These are phyloP conservation scores for Cytospora mali DNA, from an alignment of 2,329 filamentous ascomycete species.

Conservation along the genomic window DNA sequence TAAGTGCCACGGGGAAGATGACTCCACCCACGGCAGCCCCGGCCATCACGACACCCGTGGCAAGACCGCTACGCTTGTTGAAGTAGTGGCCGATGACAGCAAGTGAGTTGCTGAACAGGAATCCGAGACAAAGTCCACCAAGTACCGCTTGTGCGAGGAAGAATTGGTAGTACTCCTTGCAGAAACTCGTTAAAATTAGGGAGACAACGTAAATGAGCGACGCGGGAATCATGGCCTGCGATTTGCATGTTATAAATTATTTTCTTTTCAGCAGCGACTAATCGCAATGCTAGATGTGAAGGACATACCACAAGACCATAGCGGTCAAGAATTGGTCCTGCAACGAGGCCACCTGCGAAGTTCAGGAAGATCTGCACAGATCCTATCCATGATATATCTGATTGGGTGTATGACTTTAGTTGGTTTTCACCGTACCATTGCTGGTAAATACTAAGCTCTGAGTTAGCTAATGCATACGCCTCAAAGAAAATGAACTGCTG, in stretches of 20 bases:
- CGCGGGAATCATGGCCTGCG: slow-evolving; percentile 23
- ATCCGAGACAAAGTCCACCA: slow-evolving; percentile 38
- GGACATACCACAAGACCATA: slow-evolving; percentile 23
- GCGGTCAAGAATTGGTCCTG: slow-evolving; percentile 25
- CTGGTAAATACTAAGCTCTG: slow-evolving; percentile 21
- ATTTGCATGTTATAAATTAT: not conserved
- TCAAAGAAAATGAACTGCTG: not conserved
- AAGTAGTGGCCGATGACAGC: slow-evolving; percentile 35
- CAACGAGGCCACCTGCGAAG: slow-evolving; percentile 25
- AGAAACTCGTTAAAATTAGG: slow-evolving; percentile 24
- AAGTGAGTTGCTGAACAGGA: slow-evolving; percentile 39
- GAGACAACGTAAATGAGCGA: slow-evolving; percentile 27
- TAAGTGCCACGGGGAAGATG: slow-evolving; percentile 29
- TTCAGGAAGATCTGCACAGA: slow-evolving; percentile 28
- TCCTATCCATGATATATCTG: slow-evolving; percentile 28
- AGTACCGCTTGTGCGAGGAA: slow-evolving; percentile 27
- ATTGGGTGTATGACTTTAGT: slow-evolving; percentile 25
- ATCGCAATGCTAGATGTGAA: not conserved
- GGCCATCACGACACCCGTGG: slow-evolving; percentile 31
- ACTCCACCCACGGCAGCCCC: slow-evolving; percentile 32
- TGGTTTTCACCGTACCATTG: slow-evolving; percentile 25
- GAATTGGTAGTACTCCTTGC: slow-evolving; percentile 28
- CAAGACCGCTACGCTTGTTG: slow-evolving; percentile 31
- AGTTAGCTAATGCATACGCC: not conserved
- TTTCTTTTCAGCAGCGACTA: too few relatives aligned